A percentile compares a stretch with the other conserved stretches of the same genome.
phyloP scores from a whole-genome alignment of 441 rosid species.

The Erodium texanum region DNA sequence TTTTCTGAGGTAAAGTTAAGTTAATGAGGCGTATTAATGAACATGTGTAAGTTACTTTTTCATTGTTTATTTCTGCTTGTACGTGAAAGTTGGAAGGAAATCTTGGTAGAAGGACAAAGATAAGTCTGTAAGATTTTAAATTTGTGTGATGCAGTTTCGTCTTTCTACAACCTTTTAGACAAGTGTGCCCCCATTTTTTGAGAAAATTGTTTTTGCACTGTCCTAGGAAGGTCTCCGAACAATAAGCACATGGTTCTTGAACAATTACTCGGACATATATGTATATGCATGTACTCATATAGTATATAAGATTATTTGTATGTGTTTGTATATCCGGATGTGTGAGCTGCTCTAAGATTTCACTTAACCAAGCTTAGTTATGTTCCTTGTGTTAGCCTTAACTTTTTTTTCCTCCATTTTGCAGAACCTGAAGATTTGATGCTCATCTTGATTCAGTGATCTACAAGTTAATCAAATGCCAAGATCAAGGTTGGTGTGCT shows the following conservation, averaged over 20 bases:
- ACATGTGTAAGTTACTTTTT: too few species aligned
- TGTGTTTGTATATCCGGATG: neutral
- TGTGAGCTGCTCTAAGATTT: too few species aligned
- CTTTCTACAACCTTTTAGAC: neutral
- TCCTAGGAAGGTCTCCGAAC: too few species aligned
- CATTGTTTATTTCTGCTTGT: too few species aligned
- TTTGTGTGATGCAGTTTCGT: neutral
- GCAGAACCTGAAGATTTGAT: conserved; percentile 20
- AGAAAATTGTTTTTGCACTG: conserved; percentile 17
- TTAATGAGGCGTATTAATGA: too few species aligned
- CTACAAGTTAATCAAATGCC: conserved; percentile 35
- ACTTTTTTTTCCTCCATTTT: neutral
- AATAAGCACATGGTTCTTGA: neutral
- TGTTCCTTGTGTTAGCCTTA: neutral
- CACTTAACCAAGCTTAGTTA: neutral
- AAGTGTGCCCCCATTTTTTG: neutral
- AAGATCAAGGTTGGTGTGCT: conserved; percentile 45
- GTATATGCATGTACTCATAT: too few species aligned
- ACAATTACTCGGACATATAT: neutral
- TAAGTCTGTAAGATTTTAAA: neutral
- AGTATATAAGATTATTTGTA: neutral
- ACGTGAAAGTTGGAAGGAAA: too few species aligned
- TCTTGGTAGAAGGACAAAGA: too few species aligned
- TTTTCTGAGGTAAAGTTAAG: too few species aligned
- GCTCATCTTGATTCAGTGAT: neutral